Base-by-base conservation (phyloP, 768 basidiomycete genomes). In the Tylopilus rubrobrunneus region DNA sequence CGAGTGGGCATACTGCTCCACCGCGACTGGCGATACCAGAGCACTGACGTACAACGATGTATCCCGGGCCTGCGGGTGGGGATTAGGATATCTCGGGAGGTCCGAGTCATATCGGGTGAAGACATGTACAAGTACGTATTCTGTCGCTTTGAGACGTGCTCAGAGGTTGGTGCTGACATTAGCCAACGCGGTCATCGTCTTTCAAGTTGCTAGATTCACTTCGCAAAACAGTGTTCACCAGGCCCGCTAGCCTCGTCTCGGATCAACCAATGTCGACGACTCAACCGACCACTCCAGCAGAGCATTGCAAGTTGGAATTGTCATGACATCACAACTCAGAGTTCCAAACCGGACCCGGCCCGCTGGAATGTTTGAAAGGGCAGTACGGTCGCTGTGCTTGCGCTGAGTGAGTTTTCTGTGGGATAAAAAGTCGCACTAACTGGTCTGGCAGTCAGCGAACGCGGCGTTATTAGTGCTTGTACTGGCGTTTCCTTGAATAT, bases 311-410 rank as follows among this genome's bases (percentile, higher is more conserved):
- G 33, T 34, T 12, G 33, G 33, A 34, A 34, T 34, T 12, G 33
- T 34, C 33, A 46, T 57, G 34, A 36, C 34, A 36, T 49, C 29
- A 57, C 40, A 25, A 5, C 12, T 34, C 33, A 14, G 14, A 52
- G 41, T 46, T 58, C 56, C 56, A 58, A 52, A 47, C 50, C 27
- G 40, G 45, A 25, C 43, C 11, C 31, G 5, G n/a, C n/a, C n/a
- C 25, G 5, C 33, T 4, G 33, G 33, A 34, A 12, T 11, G 3
- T 47, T 28, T 6, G 9, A 23, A 42, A n/a, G 12, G 36, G 33
- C 1, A n/a, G 11, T 7, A 5, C 19, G 23, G 11, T 11, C n/a
- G 7, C 31, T 40, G 21, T 21, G 17, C 39, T 34, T 8, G 25
- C 33, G 11, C 15, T 23, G 17, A 36, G 51, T 49, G 40, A 37